Conservation (phyloP, 768 basidiomycete species). For the Paxillus ammoniavirescens region DNA sequence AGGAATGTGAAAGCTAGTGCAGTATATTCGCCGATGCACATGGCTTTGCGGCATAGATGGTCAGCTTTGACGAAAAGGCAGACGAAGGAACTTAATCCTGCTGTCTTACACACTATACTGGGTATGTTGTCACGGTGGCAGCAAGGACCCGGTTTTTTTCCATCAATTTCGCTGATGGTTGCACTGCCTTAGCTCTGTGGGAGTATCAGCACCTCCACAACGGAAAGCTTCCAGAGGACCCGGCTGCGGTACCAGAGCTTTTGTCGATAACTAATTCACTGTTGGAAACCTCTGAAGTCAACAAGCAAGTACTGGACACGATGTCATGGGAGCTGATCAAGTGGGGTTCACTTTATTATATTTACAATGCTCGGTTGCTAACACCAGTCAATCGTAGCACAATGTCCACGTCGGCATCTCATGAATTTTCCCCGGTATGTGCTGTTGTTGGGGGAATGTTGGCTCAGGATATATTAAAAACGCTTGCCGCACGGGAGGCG, state of each 20-base stretch:
- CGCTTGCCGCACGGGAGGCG: conserved; percentile 84
- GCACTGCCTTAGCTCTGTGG: conserved; percentile 63
- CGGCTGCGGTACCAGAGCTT: conserved; percentile 52
- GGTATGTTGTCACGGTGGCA: conserved; percentile 41
- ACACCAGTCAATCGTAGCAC: conserved; percentile 44
- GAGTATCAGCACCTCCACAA: conserved; percentile 66
- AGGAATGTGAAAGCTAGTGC: conserved; percentile 60
- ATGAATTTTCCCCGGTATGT: conserved; percentile 91
- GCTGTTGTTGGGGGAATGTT: conserved; percentile 94
- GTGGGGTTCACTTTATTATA: conserved; percentile 36
- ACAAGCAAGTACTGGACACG: conserved; percentile 58
- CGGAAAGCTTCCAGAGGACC: conserved; percentile 54
- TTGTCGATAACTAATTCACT: conserved; percentile 62
- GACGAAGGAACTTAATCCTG: conserved; percentile 83
- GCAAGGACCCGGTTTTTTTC: not conserved
- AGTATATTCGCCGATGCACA: conserved; percentile 62
- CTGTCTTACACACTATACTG: conserved; percentile 65
- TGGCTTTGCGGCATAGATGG: conserved; percentile 71
- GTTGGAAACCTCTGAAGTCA: conserved; percentile 62
- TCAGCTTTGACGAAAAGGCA: conserved; percentile 65
- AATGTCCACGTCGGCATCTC: conserved; percentile 63
- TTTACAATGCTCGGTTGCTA: not conserved
- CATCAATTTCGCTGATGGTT: conserved; percentile 12
- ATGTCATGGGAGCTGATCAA: conserved; percentile 60
- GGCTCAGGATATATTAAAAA: conserved; percentile 92